These are phyloP conservation scores for Leishmania gerbilli DNA, from an alignment of 208 protist species.

Conservation along the genomic window DNA sequence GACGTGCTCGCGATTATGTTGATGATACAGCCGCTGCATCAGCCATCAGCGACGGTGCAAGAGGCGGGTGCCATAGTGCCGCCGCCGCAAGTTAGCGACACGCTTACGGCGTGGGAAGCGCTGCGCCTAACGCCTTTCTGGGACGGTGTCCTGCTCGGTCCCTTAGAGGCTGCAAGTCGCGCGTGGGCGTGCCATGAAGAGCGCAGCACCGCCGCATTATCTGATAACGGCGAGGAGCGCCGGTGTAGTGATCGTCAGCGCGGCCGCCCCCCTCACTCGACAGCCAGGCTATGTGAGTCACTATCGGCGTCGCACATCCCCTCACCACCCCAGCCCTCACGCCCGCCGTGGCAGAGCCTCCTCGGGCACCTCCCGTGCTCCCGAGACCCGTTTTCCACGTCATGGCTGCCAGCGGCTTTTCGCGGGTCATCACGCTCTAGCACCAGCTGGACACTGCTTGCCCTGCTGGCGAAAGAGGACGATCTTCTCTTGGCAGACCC, in stretches of 20 bases:
- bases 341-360: slow-evolving; percentile 8
- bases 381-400: slow-evolving; percentile 7
- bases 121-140: slow-evolving; percentile 20
- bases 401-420: slow-evolving; percentile 16
- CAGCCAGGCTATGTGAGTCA: not conserved
- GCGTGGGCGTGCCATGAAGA: slow-evolving; percentile 6
- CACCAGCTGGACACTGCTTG: not conserved
- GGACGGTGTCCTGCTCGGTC: slow-evolving; percentile 9
- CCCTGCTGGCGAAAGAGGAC: slow-evolving; percentile 21
- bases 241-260: not conserved
- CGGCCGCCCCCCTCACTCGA: not conserved
- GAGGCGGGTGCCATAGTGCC: not conserved
- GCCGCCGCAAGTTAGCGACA: not conserved
- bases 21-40: slow-evolving; percentile 1
- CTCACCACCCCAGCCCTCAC: not conserved
- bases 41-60: not conserved
- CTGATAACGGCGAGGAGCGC: not conserved
- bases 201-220: not conserved
- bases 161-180: slow-evolving; percentile 17
- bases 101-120: slow-evolving; percentile 14
- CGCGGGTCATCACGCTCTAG: not conserved
- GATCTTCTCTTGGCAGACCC: slow-evolving; percentile 1
- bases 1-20: slow-evolving; percentile 34
- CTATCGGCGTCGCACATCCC: not conserved
- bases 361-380: slow-evolving; percentile 25